Evolutionary conservation across 345 rosid species (phyloP).

Genomic region (Turritis glabra): DNA sequence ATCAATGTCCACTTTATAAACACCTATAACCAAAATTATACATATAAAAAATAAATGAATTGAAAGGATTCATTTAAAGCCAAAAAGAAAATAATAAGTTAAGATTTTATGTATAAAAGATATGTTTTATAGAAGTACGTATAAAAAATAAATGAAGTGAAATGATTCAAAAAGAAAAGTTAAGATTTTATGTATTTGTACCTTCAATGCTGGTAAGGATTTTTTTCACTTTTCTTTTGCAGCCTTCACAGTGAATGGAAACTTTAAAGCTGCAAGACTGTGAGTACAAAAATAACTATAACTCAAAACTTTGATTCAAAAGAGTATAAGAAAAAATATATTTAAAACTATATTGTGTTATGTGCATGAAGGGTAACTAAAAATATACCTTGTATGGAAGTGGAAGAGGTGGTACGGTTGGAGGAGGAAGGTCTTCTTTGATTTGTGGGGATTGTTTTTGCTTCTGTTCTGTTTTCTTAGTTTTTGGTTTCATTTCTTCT

Average conservation of each 20-base stretch:
- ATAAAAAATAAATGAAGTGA: not conserved
- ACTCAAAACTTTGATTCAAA: not conserved
- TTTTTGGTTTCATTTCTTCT: constrained; percentile 41
- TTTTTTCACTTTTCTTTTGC: constrained; percentile 77
- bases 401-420: constrained; percentile 1
- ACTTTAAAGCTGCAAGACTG: constrained; percentile 69
- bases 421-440: constrained; percentile 33
- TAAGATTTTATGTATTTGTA: constrained; percentile 10
- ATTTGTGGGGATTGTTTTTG: constrained; percentile 12
- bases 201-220: constrained; percentile 70
- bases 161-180: not conserved
- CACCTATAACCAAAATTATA: constrained; percentile 50
- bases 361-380: not conserved
- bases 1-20: constrained; percentile 61
- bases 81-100: not conserved
- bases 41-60: not conserved
- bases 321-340: not conserved
- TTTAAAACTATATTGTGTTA: not conserved
- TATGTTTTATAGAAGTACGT: not conserved
- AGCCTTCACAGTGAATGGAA: constrained; percentile 84
- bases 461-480: constrained; percentile 37
- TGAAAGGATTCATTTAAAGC: too few relatives aligned
- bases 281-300: not conserved
- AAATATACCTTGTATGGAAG: constrained; percentile 64
- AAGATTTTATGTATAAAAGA: not conserved